phyloP scores from a whole-genome alignment of 306 rosid species.

The Acacia acuminata region DNA sequence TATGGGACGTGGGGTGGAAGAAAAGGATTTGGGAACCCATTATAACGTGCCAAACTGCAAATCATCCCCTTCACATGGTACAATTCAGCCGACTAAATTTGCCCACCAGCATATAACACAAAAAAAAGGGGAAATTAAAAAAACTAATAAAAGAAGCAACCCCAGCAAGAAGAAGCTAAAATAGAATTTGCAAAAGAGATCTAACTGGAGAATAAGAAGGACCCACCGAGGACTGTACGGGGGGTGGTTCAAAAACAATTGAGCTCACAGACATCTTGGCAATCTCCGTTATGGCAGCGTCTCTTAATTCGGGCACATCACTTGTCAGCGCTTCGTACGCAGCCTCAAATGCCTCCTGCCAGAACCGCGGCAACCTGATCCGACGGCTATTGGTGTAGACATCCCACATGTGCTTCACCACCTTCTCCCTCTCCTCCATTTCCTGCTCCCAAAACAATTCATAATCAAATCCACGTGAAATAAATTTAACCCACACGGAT shows the following conservation, averaged over 20 bases:
- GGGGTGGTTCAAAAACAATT: conserved; percentile 71
- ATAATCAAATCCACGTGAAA: background rate
- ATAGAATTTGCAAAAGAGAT: background rate
- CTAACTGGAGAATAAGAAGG: background rate
- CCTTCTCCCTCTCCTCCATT: conserved; percentile 99
- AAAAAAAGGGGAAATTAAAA: background rate
- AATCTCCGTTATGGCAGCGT: conserved; percentile 80
- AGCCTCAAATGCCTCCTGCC: conserved; percentile 97
- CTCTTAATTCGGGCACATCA: conserved; percentile 75
- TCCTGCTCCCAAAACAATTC: conserved; percentile 49
- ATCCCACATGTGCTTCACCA: conserved; percentile 98
- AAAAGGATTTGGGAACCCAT: background rate
- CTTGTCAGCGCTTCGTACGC: conserved; percentile 89
- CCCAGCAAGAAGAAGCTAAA: background rate
- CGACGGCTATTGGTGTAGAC: conserved; percentile 91
- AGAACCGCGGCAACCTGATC: conserved; percentile 88
- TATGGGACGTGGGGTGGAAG: background rate
- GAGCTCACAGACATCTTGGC: conserved; percentile 93
- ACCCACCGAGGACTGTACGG: conserved; percentile 65
- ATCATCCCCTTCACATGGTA: background rate
- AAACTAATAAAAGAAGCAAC: background rate
- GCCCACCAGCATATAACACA: background rate
- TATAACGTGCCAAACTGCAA: background rate
- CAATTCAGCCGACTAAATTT: background rate
- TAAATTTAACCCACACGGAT: background rate